phyloP scores from a whole-genome alignment of 2,329 filamentous ascomycete genomes.

The Xylaria digitata region DNA sequence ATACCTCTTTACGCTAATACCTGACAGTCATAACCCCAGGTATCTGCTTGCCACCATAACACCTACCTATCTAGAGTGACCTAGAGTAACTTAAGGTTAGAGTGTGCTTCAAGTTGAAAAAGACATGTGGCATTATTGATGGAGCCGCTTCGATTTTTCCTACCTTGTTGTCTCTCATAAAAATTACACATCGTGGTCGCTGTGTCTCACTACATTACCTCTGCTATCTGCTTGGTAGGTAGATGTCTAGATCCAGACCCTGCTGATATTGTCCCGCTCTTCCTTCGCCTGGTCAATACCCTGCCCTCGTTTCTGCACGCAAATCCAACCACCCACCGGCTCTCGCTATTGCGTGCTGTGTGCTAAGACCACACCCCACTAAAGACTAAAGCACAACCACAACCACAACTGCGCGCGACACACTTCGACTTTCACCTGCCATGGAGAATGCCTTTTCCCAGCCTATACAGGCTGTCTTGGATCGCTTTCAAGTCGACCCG shows the following conservation, averaged over 20 bases:
- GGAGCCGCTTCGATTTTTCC: conserved; percentile 28
- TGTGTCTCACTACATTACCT: conserved; percentile 28
- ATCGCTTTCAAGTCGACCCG: conserved; percentile 67
- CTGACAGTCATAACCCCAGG: conserved; percentile 11
- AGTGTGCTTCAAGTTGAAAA: conserved; percentile 37
- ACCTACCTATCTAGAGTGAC: too few species aligned
- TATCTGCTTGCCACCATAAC: conserved; percentile 14
- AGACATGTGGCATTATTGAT: conserved; percentile 51
- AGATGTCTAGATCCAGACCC: conserved; percentile 25
- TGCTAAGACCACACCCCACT: conserved; percentile 41
- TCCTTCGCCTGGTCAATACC: conserved; percentile 33
- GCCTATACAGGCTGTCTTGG: conserved; percentile 68
- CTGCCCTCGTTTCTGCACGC: conserved; percentile 34
- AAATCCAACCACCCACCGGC: conserved; percentile 31
- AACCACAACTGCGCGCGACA: conserved; percentile 3
- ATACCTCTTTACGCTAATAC: neutral
- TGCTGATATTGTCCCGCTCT: conserved; percentile 27
- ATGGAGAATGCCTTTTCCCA: conserved; percentile 74
- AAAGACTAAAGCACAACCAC: conserved; percentile 27
- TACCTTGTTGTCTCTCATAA: conserved; percentile 25
- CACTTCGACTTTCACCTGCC: conserved; percentile 37
- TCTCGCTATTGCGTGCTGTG: conserved; percentile 36
- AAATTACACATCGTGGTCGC: conserved; percentile 26
- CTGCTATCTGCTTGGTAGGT: neutral
- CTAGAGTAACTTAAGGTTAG: neutral